phyloP scores from a whole-genome alignment of 495 filamentous ascomycete genomes.

The Hypoxylon trugodes region DNA sequence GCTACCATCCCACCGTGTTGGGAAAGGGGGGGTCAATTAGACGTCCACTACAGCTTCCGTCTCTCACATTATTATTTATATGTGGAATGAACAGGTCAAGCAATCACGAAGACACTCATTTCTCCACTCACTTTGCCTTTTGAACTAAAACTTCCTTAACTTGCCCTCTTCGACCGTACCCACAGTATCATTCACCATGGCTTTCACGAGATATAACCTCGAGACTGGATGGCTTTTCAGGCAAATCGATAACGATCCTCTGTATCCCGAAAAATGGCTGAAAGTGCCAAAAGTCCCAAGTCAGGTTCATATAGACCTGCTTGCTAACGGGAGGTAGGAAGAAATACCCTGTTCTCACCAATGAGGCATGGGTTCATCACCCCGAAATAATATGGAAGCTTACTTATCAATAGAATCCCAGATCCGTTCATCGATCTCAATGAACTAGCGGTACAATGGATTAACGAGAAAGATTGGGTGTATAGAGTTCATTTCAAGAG shows the following conservation, averaged over 20 bases:
- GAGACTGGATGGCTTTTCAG: slow-evolving; percentile 38
- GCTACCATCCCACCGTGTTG: slow-evolving; percentile 2
- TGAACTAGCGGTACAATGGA: slow-evolving; percentile 72
- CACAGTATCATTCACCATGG: slow-evolving; percentile 17
- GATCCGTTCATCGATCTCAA: slow-evolving; percentile 75
- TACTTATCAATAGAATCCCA: slow-evolving; percentile 52
- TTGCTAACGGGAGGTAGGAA: slow-evolving; percentile 40
- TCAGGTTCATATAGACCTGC: slow-evolving; percentile 42
- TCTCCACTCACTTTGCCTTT: too few relatives aligned
- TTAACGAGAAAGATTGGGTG: slow-evolving; percentile 73
- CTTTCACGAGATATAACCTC: slow-evolving; percentile 29
- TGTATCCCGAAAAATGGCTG: slow-evolving; percentile 35
- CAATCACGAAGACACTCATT: too few relatives aligned
- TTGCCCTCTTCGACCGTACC: not conserved
- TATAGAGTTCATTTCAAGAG: slow-evolving; percentile 52
- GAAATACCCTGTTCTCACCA: not conserved
- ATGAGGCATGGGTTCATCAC: not conserved
- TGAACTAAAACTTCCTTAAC: too few relatives aligned
- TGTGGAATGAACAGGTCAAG: not conserved
- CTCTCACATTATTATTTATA: not conserved
- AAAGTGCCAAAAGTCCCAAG: slow-evolving; percentile 38
- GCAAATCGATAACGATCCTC: slow-evolving; percentile 22
- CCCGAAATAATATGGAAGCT: slow-evolving; percentile 1
- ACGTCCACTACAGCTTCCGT: not conserved
- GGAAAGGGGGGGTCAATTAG: too few relatives aligned